Conservation (phyloP, 176 grass and related monocot genomes). For the Coix lacrymajobi region DNA sequence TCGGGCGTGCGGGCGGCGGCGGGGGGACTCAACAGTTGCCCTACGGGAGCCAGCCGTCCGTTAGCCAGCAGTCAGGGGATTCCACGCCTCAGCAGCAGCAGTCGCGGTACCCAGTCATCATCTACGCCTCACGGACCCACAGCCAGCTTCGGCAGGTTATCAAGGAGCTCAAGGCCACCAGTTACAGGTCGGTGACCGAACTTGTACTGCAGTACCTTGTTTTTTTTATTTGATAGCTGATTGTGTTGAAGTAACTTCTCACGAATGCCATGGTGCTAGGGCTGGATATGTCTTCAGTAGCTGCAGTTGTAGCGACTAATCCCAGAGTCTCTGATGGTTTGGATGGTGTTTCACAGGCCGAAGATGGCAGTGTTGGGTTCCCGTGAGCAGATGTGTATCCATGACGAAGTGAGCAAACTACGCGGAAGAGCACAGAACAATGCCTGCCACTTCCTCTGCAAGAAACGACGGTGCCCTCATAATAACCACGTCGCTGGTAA, state of each 20-base stretch:
- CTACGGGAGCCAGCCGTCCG: slow-evolving; percentile 43
- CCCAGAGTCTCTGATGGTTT: not conserved
- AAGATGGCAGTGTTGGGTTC: slow-evolving; percentile 89
- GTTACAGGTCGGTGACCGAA: slow-evolving; percentile 61
- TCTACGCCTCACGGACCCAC: slow-evolving; percentile 91
- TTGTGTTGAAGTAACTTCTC: not conserved
- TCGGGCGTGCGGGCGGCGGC: slow-evolving; percentile 32
- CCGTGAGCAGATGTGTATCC: slow-evolving; percentile 97
- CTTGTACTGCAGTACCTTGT: not conserved
- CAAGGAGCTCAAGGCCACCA: slow-evolving; percentile 86
- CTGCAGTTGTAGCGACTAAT: not conserved
- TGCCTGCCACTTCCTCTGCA: slow-evolving; percentile 84
- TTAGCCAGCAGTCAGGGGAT: slow-evolving; percentile 50
- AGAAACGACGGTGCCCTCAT: slow-evolving; percentile 67
- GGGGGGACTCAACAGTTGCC: slow-evolving; percentile 41
- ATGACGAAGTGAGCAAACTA: slow-evolving; percentile 64
- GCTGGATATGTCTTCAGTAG: not conserved
- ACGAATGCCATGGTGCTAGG: not conserved
- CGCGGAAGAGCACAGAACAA: slow-evolving; percentile 76
- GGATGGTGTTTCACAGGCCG: slow-evolving; percentile 44
- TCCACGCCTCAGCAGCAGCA: slow-evolving; percentile 11
- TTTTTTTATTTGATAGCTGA: not conserved
- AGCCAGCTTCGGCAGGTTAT: slow-evolving; percentile 95
- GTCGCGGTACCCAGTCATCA: slow-evolving; percentile 75
- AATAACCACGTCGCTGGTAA: slow-evolving; percentile 62